Conservation (phyloP, 805 yeast genomes). For the Starmerella etchellsii region DNA sequence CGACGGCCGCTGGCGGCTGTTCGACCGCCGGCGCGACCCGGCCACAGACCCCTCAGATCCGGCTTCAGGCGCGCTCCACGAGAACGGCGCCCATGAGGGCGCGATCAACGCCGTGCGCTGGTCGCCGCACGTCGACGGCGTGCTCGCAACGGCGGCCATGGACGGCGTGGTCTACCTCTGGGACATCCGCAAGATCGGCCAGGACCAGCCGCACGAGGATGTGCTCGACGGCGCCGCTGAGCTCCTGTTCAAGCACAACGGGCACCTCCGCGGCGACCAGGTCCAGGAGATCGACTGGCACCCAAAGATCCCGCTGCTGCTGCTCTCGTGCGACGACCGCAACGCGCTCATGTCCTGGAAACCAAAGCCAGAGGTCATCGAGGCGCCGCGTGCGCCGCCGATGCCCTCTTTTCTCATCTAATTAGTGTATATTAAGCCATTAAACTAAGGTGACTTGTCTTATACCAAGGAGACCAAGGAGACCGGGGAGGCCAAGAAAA, state of each 20-base stretch:
- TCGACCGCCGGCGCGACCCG: constrained; percentile 55
- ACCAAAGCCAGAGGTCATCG: constrained; percentile 11
- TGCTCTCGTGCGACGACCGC: constrained; percentile 14
- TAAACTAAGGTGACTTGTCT: no score
- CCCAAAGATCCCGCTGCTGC: constrained; percentile 10
- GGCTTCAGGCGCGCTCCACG: constrained; percentile 41
- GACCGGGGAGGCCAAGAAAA: no score
- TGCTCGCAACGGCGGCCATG: constrained; percentile 49
- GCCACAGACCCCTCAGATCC: constrained; percentile 8
- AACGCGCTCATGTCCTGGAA: constrained; percentile 16
- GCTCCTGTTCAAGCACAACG: constrained; percentile 82
- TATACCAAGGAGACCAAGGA: no score
- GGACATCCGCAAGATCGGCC: constrained; percentile 71
- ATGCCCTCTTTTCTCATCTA: constrained; percentile 12
- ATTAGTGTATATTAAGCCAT: no score
- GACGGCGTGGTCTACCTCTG: constrained; percentile 70
- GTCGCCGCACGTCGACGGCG: constrained; percentile 64
- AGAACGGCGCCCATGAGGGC: constrained; percentile 60
- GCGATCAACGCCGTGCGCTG: constrained; percentile 62
- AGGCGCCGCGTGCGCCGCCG: constrained; percentile 5
- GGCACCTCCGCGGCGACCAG: constrained; percentile 35
- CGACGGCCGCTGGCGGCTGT: constrained; percentile 44
- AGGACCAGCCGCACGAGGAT: constrained; percentile 74
- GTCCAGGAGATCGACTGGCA: constrained; percentile 29
- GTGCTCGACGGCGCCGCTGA: constrained; percentile 88